Evolutionary conservation across 768 basidiomycete species (phyloP).

Genomic region (Glaciozyma martinii): DNA sequence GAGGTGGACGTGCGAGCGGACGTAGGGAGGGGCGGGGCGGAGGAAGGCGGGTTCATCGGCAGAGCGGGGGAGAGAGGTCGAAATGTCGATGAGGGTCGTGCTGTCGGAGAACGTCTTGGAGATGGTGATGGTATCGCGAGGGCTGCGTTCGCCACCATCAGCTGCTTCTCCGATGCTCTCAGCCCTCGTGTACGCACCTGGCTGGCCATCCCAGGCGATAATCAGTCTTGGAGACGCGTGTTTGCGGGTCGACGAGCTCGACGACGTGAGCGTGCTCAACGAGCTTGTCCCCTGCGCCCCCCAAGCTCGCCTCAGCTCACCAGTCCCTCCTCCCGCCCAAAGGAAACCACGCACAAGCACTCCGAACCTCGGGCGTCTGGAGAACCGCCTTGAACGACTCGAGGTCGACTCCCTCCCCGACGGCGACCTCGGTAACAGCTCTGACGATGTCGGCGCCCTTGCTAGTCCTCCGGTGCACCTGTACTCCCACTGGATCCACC

Average conservation of each 20-base stretch:
- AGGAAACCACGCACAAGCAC: constrained; percentile 41
- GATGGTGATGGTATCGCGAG: constrained; percentile 88
- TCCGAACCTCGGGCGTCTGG: constrained; percentile 73
- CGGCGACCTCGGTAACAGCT: constrained; percentile 4
- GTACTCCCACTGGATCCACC: constrained; percentile 62
- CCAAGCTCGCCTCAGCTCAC: constrained; percentile 44
- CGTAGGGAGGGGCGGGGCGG: constrained; percentile 34
- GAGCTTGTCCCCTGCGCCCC: constrained; percentile 59
- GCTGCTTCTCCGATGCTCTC: too few relatives aligned
- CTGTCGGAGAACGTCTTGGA: constrained; percentile 73
- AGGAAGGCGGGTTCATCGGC: constrained; percentile 35
- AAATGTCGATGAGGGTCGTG: constrained; percentile 56
- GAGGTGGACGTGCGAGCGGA: constrained; percentile 32
- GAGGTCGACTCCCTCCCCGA: background rate
- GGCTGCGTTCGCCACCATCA: constrained; percentile 46
- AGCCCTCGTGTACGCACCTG: constrained; percentile 53
- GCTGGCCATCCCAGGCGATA: constrained; percentile 95
- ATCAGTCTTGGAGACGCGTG: constrained; percentile 78
- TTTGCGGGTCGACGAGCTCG: constrained; percentile 76
- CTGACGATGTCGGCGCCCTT: constrained; percentile 48
- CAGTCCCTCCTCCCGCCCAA: background rate
- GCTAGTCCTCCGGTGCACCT: constrained; percentile 61
- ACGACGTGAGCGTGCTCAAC: constrained; percentile 74
- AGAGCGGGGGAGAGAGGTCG: constrained; percentile 71
- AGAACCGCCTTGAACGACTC: constrained; percentile 65